phyloP scores from a whole-genome alignment of 1,284 basidiomycete genomes.

The Apiotrichum porosum region DNA sequence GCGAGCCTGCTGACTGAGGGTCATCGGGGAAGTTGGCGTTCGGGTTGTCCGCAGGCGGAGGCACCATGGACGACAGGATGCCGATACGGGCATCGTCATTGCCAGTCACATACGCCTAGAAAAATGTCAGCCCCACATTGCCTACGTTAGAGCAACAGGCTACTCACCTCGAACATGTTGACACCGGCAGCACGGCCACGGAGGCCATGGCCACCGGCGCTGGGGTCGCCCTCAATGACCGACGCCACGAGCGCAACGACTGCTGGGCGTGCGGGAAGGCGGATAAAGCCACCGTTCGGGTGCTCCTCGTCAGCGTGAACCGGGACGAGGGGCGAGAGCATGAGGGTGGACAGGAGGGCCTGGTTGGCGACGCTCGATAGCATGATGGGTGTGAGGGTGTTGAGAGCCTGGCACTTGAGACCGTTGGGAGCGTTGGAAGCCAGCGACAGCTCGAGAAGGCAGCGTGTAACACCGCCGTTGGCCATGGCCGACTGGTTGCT shows the following conservation, averaged over 20 bases:
- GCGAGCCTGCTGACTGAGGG: conserved; percentile 49
- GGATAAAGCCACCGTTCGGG: conserved; percentile 47
- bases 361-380: conserved; percentile 52
- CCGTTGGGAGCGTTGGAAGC: conserved; percentile 84
- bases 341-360: conserved; percentile 50
- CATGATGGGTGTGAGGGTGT: conserved; percentile 63
- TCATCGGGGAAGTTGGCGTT: conserved; percentile 23
- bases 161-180: conserved; percentile 50
- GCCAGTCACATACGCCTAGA: conserved; percentile 43
- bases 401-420: conserved; percentile 79
- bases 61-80: conserved; percentile 45
- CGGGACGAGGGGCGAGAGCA: conserved; percentile 49
- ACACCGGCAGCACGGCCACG: conserved; percentile 50
- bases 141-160: not conserved
- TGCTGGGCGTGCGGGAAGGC: conserved; percentile 46
- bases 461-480: conserved; percentile 64
- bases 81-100: conserved; percentile 47
- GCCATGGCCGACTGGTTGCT: conserved; percentile 58
- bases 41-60: conserved; percentile 27
- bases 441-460: conserved; percentile 79
- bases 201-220: conserved; percentile 38
- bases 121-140: too few relatives aligned
- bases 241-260: conserved; percentile 46
- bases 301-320: conserved; percentile 47
- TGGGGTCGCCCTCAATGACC: conserved; percentile 43